Conservation (phyloP, 441 rosid genomes). For the Populus hybrid region DNA sequence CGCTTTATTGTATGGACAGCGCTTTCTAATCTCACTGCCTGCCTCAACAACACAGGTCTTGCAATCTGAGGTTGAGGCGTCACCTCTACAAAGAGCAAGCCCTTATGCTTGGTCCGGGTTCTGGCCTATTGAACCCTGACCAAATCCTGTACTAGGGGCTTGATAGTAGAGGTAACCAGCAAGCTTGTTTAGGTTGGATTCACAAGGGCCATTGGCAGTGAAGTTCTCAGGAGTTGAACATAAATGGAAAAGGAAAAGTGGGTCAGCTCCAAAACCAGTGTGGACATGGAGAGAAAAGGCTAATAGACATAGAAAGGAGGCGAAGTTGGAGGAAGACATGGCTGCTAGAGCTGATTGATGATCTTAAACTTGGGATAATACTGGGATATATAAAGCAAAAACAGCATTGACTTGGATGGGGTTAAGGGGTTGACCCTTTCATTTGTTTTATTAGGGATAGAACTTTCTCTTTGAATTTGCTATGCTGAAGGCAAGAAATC, state of each 20-base stretch:
- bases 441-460: not conserved
- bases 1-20: slow-evolving; percentile 57
- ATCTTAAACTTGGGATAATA: not conserved
- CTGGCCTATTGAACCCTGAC: slow-evolving; percentile 27
- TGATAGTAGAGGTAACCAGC: slow-evolving; percentile 30
- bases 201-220: slow-evolving; percentile 44
- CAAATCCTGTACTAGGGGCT: slow-evolving; percentile 51
- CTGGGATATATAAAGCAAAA: slow-evolving; percentile 4
- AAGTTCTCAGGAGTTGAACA: slow-evolving; percentile 55
- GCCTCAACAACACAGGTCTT: slow-evolving; percentile 52
- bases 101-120: slow-evolving; percentile 35
- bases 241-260: slow-evolving; percentile 36
- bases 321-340: slow-evolving; percentile 20
- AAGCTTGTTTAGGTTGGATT: slow-evolving; percentile 44
- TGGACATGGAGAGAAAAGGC: slow-evolving; percentile 26
- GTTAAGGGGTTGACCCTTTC: not conserved
- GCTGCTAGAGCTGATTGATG: not conserved
- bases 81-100: slow-evolving; percentile 71
- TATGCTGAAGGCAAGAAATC: too few relatives aligned
- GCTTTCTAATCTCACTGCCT: slow-evolving; percentile 41
- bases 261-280: slow-evolving; percentile 18
- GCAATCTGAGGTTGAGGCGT: slow-evolving; percentile 49
- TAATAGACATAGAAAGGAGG: slow-evolving; percentile 1
- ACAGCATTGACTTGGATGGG: not conserved
- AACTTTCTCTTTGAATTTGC: not conserved